Base-by-base conservation (phyloP, 2,329 filamentous ascomycete species). In the Bisporella sp. region DNA sequence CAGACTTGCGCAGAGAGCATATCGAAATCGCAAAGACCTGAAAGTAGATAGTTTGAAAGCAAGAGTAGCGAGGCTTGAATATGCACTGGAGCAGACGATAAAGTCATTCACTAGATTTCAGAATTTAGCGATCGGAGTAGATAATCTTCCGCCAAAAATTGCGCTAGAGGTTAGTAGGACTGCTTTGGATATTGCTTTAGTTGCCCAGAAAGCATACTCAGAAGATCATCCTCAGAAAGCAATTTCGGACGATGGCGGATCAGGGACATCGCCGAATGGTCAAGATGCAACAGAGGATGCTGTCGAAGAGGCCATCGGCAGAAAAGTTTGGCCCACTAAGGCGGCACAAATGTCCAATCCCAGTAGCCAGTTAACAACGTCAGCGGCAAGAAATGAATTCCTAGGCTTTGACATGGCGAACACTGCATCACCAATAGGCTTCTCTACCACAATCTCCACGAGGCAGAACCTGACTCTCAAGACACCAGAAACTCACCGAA, bases 1-100 rank as follows among this genome's bases (percentile, higher is more conserved):
- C 29, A 29, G 29, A 31, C 46, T 48, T 8, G 46, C 46, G 28
- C 46, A 48, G 39, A 48, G 46, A 41, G 39, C 39, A 41, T 48
- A 48, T 41, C 46, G 46, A n/a, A 41, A 31, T 31, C 46, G 46
- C 13, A 48, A 32, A 42, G 46, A 48, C 2, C 21, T 31, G 11
- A 31, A 12, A n/a, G 21, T 31, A n/a, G 28, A 48, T 31, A 11
- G 7, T 2, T 12, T 41, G 21, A 48, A 48, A 32, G 46, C 35
- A 41, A 41, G 31, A 42, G 46, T 33, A 48, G n/a, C 11, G 4
- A 31, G 7, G 28, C 29, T 48, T 5, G 39, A 48, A 32, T 7
- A 6, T 41, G 46, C 35, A 12, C 28, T 48, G 7, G 46, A 41
- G 6, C 13, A 42, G 31, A 42, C 30, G 9, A 41, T 48, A 29